These are phyloP conservation scores for Apostasia shenzhenica DNA, from an alignment of 106 monocot species.

Conservation along the genomic window DNA sequence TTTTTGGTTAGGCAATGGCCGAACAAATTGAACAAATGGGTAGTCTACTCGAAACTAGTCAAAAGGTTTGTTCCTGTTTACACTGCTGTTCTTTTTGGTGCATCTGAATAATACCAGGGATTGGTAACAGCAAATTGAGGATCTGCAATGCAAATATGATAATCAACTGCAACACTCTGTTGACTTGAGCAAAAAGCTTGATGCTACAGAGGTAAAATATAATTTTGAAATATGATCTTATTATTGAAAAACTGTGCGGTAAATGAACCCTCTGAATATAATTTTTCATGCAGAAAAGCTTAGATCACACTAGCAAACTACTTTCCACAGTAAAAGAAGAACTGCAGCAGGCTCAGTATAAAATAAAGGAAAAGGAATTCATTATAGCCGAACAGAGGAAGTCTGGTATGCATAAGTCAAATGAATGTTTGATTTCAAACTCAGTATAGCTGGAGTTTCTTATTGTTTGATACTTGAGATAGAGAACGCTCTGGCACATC, in stretches of 20 bases:
- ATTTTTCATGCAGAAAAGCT: slow-evolving; percentile 42
- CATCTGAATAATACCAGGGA: background rate
- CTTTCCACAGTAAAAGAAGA: slow-evolving; percentile 60
- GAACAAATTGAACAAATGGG: slow-evolving; percentile 87
- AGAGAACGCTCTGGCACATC: slow-evolving; percentile 88
- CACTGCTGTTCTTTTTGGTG: background rate
- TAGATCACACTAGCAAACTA: slow-evolving; percentile 70
- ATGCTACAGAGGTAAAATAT: slow-evolving; percentile 59
- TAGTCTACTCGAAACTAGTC: slow-evolving; percentile 43
- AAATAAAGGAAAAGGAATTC: slow-evolving; percentile 72
- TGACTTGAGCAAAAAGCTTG: slow-evolving; percentile 62
- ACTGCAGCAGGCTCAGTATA: slow-evolving; percentile 63
- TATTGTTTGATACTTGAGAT: slow-evolving; percentile 9
- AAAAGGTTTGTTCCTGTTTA: slow-evolving; percentile 46
- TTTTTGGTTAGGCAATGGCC: slow-evolving; percentile 56
- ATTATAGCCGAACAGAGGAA: slow-evolving; percentile 78
- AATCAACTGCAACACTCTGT: slow-evolving; percentile 43
- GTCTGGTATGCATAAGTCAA: slow-evolving; percentile 43
- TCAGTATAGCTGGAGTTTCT: background rate
- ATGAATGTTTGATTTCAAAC: background rate
- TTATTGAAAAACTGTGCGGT: background rate
- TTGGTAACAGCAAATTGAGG: slow-evolving; percentile 56
- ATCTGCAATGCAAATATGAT: slow-evolving; percentile 61
- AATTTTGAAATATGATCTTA: background rate
- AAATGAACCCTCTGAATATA: background rate